phyloP scores from a whole-genome alignment of 441 rosid species.

The Pelargonium citronellum region DNA sequence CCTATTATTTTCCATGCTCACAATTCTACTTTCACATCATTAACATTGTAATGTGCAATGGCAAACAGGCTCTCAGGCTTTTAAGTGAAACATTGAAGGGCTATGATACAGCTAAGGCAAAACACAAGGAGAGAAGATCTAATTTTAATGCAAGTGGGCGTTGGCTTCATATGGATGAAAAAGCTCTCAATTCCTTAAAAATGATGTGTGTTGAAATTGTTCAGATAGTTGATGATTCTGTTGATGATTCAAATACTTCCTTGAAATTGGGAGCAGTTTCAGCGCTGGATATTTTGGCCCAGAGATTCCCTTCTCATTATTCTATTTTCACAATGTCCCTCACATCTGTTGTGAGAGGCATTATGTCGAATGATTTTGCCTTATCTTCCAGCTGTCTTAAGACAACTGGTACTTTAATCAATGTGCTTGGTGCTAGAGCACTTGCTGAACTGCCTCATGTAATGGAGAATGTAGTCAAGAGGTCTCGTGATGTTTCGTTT shows the following conservation, averaged over 20 bases:
- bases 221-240: conserved; percentile 47
- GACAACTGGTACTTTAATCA: conserved; percentile 66
- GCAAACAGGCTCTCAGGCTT: conserved; percentile 70
- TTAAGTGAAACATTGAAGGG: conserved; percentile 63
- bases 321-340: conserved; percentile 70
- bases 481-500: conserved; percentile 32
- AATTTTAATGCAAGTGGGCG: conserved; percentile 28
- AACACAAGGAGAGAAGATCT: conserved; percentile 40
- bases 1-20: not conserved
- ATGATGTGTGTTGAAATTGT: conserved; percentile 65
- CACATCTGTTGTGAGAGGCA: conserved; percentile 52
- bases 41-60: conserved; percentile 16
- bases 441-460: conserved; percentile 66
- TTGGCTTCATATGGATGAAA: conserved; percentile 61
- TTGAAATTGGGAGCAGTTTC: conserved; percentile 70
- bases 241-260: conserved; percentile 46
- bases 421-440: conserved; percentile 85
- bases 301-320: conserved; percentile 57
- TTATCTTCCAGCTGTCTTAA: conserved; percentile 76
- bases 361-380: conserved; percentile 50
- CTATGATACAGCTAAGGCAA: conserved; percentile 37
- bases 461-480: conserved; percentile 59
- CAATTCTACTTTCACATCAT: not conserved
- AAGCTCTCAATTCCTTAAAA: conserved; percentile 46
- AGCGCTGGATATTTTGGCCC: conserved; percentile 68